Evolutionary conservation across 768 basidiomycete species (phyloP), one percentile per base, ranked within the genome.

Genomic region (Lentinula boryana): DNA sequence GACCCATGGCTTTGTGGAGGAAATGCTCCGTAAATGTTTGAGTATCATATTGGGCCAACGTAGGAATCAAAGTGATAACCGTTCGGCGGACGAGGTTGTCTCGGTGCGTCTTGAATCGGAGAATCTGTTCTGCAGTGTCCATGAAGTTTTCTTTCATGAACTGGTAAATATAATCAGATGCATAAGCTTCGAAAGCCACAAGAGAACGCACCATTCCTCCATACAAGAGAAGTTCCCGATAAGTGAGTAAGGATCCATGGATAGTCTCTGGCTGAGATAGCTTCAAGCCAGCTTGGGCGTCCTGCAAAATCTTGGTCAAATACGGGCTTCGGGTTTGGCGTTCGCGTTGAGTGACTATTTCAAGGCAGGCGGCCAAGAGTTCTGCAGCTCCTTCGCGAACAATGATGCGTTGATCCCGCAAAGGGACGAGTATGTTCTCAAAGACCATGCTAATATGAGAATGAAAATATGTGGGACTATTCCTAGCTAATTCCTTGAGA

Each of bases 21-120:
- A 93, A 95, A 69, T 91, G 88, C 66, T 91, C 88, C 46, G 88
- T 88, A 68, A 99, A 99, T 0, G 89, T 92, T 70, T 91, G 87
- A 1, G 92, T 92, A 69, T 98, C 94, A 71, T 98, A 99, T 2
- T 89, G 87, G 23, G 95, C 96, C 63, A 98, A 84, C 4, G 92
- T 91, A 0, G 97, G 96, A 49, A 99, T 95, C 69, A 99, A 85
- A 7, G 91, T 90, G 68, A 98, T 95, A 62, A 98, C 95, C 77
- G 93, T 94, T 72, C 92, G 91, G 48, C 94, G 87, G 62, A 99
- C 89, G 41, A 93, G 84, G 18, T 84, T 76, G 67, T 99, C 97
- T 64, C 93, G 83, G 70, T 93, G 90, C 8, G 88, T 83, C 71
- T 88, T 89, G 79, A 95, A 97, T 40, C 86, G 84, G 32, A 98